Percentiles rank a stretch among this genome's conserved stretches.
phyloP scores from a whole-genome alignment of 495 filamentous ascomycete genomes.

The Aspergillus homomorphus region DNA sequence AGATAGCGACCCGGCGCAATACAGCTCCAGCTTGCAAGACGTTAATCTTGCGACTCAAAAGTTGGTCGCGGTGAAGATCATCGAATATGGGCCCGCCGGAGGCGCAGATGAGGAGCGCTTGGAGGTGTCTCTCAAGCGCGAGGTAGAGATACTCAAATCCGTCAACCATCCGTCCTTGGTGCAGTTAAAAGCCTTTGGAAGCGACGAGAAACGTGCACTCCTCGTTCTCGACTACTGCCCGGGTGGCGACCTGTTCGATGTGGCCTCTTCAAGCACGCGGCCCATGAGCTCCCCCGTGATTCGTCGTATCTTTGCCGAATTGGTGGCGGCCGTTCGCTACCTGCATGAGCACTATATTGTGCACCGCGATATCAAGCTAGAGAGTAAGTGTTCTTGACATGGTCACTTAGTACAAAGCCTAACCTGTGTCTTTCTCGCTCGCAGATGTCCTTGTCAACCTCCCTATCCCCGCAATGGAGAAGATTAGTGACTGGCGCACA shows the following conservation, averaged over 20 bases:
- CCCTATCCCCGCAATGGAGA: slow-evolving; percentile 50
- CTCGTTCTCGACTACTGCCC: slow-evolving; percentile 89
- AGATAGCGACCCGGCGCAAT: slow-evolving; percentile 19
- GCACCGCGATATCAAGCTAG: slow-evolving; percentile 95
- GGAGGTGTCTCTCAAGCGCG: slow-evolving; percentile 87
- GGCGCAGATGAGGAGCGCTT: slow-evolving; percentile 86
- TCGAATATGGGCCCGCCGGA: slow-evolving; percentile 89
- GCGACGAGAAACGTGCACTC: slow-evolving; percentile 73
- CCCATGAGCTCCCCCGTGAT: slow-evolving; percentile 66
- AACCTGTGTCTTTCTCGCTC: slow-evolving; percentile 12
- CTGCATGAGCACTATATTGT: slow-evolving; percentile 83
- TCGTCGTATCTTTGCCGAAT: slow-evolving; percentile 83
- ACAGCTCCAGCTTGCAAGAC: slow-evolving; percentile 41
- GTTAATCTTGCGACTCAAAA: slow-evolving; percentile 54
- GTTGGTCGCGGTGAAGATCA: slow-evolving; percentile 91
- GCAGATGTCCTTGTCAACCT: slow-evolving; percentile 89
- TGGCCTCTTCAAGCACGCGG: slow-evolving; percentile 65
- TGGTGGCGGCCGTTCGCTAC: slow-evolving; percentile 81
- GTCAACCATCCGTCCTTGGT: slow-evolving; percentile 87
- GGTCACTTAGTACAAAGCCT: slow-evolving; percentile 20
- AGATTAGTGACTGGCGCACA: slow-evolving; percentile 58
- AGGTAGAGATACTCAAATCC: slow-evolving; percentile 85
- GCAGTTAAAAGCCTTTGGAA: slow-evolving; percentile 82
- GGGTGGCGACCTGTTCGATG: slow-evolving; percentile 91
- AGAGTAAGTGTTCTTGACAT: slow-evolving; percentile 62